Evolutionary conservation across 2,329 filamentous ascomycete species (phyloP), one percentile per base, ranked within the genome.

Genomic region (Lachnellula cervina): DNA sequence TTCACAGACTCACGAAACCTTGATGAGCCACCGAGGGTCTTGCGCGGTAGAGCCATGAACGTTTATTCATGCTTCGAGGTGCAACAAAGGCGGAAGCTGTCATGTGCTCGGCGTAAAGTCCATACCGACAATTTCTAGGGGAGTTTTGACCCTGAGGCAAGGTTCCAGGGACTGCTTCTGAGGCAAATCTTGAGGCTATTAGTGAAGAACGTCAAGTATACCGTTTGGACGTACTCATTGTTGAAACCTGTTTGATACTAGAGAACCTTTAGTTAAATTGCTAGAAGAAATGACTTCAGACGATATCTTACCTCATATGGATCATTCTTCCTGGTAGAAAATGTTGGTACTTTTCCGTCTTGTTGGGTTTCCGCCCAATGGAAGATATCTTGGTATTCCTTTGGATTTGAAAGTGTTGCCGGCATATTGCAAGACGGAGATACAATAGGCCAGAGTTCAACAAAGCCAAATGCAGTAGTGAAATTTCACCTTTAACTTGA

Each of bases 291-390:
- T 25, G 45, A n/a, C 16, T 11, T 43, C 21, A 46, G 47, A 48
- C n/a, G 28, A n/a, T 35, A 57, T 64, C 63, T 62, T 68, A 76
- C 75, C 68, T 77, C 68, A 65, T 81, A 80, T 37, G 77, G 78
- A 64, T 80, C 78, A 59, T 80, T 83, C 69, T 69, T 79, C 67
- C 74, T 76, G 58, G 72, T 75, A 3, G 70, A 73, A 61, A 83
- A 83, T 0, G 79, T 81, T 11, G 79, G 80, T 25, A 82, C 75
- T 0, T 72, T 64, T 0, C 76, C 80, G 64, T 83, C 74, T 63
- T 82, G 76, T 61, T 83, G 80, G n/a, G 80, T 82, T 64, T 81
- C 79, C 0, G 80, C 80, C 80, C 81, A 83, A 64, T 79, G 77
- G 57, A 79, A 79, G 62, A 78, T 76, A 50, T 77, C 75, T 52